These are phyloP conservation scores for Cercospora sojina DNA, from an alignment of 2,329 filamentous ascomycete species.

Conservation along the genomic window DNA sequence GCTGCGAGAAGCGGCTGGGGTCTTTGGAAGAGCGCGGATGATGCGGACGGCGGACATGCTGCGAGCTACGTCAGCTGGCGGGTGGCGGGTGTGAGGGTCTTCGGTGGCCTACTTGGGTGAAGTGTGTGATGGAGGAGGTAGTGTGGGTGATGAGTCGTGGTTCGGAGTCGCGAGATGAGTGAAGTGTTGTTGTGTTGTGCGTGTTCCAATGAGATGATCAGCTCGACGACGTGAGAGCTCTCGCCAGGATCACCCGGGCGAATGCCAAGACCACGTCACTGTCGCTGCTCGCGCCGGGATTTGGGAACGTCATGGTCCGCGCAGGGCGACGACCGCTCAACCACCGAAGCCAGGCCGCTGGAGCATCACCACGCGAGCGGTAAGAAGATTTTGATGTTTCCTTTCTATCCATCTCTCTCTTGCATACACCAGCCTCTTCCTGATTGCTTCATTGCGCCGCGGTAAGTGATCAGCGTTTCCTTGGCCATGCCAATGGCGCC, in stretches of 20 bases:
- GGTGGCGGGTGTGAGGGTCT: neutral
- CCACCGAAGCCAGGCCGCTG: constrained; percentile 6
- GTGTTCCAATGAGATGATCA: neutral
- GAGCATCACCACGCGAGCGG: constrained; percentile 1
- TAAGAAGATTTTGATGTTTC: constrained; percentile 3
- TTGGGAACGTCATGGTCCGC: neutral
- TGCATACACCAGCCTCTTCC: neutral
- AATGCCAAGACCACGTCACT: constrained; percentile 7
- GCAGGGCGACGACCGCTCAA: neutral
- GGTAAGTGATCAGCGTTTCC: neutral
- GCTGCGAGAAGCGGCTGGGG: constrained; percentile 37
- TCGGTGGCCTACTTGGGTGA: constrained; percentile 1
- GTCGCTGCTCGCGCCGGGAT: neutral
- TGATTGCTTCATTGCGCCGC: neutral
- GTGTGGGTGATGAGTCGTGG: neutral
- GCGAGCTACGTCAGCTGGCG: constrained; percentile 8
- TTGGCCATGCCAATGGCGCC: neutral
- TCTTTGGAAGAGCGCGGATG: constrained; percentile 43
- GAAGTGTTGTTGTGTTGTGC: constrained; percentile 11
- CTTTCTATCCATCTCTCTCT: neutral
- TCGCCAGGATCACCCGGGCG: constrained; percentile 5
- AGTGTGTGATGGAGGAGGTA: neutral
- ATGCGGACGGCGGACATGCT: constrained; percentile 37
- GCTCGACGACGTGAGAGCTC: constrained; percentile 10
- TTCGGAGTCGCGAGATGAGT: neutral